Base-by-base conservation (phyloP, 2,329 filamentous ascomycete genomes). In the Grosmannia serpens region DNA sequence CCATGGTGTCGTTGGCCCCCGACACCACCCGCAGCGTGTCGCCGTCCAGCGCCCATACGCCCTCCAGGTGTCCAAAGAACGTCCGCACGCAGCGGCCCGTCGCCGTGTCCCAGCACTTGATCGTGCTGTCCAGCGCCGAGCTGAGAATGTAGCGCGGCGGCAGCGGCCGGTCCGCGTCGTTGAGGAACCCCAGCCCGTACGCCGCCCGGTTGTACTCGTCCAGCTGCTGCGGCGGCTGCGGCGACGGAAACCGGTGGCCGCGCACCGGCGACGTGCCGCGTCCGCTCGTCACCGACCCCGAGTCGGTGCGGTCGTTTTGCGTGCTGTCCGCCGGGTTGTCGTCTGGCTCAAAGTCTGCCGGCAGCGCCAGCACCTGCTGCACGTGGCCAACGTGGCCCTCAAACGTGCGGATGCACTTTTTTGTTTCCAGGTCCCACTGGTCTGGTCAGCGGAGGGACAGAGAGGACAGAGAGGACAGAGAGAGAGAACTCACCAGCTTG, bases 41-140 rank as follows among this genome's bases (percentile, higher is more conserved):
- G 55, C 64, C 64, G 29, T 61, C 64, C 3, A 99, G 78, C 7
- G 89, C 88, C 94, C 94, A 99, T 24, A 99, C 87, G 35, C 94
- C 94, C 71, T 99, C 94, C 26, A 99, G 82, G 67, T 99, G 94
- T 0, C 94, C 94, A 69, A 97, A 99, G 77, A 96, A 95, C 35
- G 90, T 95, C 62, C 90, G 88, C 38, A 96, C 79, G 66, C 89
- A 96, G 62, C 84, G 83, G 44, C 89, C 90, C 0, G 87, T 87
- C 6, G 81, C 82, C 1, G 91, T 88, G 69, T 96, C 90, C 92
- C 94, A 99, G 24, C 97, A 80, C 13, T 92, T 86, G 62, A 97
- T 89, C 0, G 91, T 96, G 59, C 86, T 88, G 71, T 99, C 94
- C 22, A 99, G 80, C 0, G 90, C 91, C 55, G 89, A 91, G 0